Conservation (phyloP, 2,329 filamentous ascomycete genomes). For the Teratosphaeria pseudoeucalypti region DNA sequence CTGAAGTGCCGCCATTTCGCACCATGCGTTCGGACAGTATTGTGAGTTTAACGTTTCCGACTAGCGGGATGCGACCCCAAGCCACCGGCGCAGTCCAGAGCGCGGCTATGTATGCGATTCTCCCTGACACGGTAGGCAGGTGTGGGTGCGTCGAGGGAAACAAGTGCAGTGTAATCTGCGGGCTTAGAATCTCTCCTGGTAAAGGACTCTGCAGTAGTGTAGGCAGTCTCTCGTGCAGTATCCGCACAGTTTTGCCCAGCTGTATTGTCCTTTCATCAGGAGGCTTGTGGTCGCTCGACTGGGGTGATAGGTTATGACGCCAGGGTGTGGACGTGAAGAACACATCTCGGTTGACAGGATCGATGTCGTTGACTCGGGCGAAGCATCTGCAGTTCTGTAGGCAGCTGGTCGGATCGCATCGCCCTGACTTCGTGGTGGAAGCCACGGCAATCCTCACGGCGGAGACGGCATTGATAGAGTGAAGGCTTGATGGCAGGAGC, state of each 20-base stretch:
- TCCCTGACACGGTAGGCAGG: conserved; percentile 83
- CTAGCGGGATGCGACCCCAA: conserved; percentile 84
- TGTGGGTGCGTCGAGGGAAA: conserved; percentile 71
- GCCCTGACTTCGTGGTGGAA: conserved; percentile 2
- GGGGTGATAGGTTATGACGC: conserved; percentile 6
- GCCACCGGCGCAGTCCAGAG: conserved; percentile 93
- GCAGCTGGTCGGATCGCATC: conserved; percentile 13
- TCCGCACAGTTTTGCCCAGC: conserved; percentile 51
- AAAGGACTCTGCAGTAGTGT: conserved; percentile 51
- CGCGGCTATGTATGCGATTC: conserved; percentile 82
- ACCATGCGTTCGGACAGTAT: conserved; percentile 87
- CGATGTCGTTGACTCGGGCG: conserved; percentile 21
- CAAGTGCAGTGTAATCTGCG: conserved; percentile 51
- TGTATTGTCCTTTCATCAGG: conserved; percentile 51
- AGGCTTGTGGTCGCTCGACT: conserved; percentile 29
- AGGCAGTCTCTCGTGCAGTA: conserved; percentile 52
- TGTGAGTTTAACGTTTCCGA: conserved; percentile 79
- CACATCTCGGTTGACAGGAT: conserved; percentile 24
- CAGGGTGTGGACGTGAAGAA: conserved; percentile 36
- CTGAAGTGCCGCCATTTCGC: conserved; percentile 37
- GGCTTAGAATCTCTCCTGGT: conserved; percentile 52
- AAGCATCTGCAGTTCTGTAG: conserved; percentile 20
- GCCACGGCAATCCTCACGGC: conserved; percentile 1
- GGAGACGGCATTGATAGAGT: conserved; percentile 13
- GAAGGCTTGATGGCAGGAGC: conserved; percentile 33